phyloP scores from a whole-genome alignment of 148 eudicot genomes.

The Nyssa sinensis region DNA sequence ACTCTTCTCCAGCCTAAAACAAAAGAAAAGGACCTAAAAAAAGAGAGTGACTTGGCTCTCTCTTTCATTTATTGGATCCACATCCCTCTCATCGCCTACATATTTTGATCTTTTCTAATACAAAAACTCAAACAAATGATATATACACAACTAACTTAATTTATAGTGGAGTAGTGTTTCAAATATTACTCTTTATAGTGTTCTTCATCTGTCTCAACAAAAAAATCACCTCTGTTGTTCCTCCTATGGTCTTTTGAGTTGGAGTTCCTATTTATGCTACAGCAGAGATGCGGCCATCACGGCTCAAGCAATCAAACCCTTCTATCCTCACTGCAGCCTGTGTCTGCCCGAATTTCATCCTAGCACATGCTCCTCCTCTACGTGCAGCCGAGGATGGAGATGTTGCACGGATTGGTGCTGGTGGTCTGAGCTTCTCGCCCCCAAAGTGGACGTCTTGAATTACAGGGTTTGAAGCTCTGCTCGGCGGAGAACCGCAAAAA shows the following conservation, averaged over 20 bases:
- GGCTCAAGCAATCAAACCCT: conserved; percentile 60
- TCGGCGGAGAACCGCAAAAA: conserved; percentile 72
- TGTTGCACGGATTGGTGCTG: conserved; percentile 20
- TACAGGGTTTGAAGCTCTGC: conserved; percentile 60
- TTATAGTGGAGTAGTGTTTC: too few species aligned
- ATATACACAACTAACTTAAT: conserved; percentile 21
- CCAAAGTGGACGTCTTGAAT: conserved; percentile 60
- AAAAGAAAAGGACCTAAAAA: background rate
- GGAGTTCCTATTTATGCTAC: conserved; percentile 33
- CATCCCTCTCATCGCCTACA: conserved; percentile 16
- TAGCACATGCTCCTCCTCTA: conserved; percentile 46
- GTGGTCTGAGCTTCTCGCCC: conserved; percentile 18
- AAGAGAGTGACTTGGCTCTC: conserved; percentile 9
- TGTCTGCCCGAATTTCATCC: conserved; percentile 35
- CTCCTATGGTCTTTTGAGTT: background rate
- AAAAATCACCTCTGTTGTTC: background rate
- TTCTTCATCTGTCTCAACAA: conserved; percentile 6
- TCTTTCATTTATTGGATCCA: conserved; percentile 10
- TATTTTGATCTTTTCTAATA: conserved; percentile 4
- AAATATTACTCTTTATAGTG: too few species aligned
- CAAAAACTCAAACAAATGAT: conserved; percentile 12
- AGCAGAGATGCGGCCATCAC: conserved; percentile 50
- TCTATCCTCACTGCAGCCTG: conserved; percentile 56
- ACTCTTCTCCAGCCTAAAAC: background rate
- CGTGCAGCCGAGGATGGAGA: conserved; percentile 34